Evolutionary conservation across 225 moss, liverwort and hornwort genomes (phyloP).

Genomic region (Neckera pumila): DNA sequence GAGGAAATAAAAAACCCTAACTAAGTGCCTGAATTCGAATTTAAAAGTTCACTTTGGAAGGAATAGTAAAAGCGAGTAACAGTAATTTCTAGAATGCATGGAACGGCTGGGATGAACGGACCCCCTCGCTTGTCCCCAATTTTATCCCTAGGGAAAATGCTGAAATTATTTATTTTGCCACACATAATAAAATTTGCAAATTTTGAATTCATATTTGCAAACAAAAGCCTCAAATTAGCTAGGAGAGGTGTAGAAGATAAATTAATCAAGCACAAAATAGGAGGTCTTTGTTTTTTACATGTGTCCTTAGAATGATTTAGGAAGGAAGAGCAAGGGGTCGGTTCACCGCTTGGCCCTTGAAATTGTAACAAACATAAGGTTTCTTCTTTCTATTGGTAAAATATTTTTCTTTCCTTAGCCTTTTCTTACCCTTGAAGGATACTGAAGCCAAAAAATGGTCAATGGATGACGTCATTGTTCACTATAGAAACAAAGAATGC

Average conservation of each 20-base stretch:
- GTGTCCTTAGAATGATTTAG: too few species aligned
- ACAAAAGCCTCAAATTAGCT: too few species aligned
- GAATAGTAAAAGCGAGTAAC: neutral
- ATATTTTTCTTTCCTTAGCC: neutral
- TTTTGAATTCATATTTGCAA: too few species aligned
- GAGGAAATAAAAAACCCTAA: neutral
- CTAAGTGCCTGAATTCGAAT: neutral
- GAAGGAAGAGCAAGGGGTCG: too few species aligned
- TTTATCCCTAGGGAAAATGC: too few species aligned
- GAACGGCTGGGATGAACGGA: too few species aligned
- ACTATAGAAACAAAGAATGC: neutral
- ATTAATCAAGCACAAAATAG: too few species aligned
- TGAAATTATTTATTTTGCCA: too few species aligned
- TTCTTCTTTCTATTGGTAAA: neutral
- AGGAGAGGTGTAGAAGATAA: too few species aligned
- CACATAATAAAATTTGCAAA: too few species aligned
- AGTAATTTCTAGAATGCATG: neutral
- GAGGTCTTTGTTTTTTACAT: too few species aligned
- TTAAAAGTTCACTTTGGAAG: neutral
- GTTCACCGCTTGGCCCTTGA: neutral
- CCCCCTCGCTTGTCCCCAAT: too few species aligned
- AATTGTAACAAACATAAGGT: fast-evolving
- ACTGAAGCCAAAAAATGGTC: fast-evolving
- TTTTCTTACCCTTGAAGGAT: neutral
- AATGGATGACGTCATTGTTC: neutral